A percentile compares a stretch with the other conserved stretches of the same genome.
phyloP scores from a whole-genome alignment of 2,329 filamentous ascomycete genomes.

The Teratosphaeria zuluensis region DNA sequence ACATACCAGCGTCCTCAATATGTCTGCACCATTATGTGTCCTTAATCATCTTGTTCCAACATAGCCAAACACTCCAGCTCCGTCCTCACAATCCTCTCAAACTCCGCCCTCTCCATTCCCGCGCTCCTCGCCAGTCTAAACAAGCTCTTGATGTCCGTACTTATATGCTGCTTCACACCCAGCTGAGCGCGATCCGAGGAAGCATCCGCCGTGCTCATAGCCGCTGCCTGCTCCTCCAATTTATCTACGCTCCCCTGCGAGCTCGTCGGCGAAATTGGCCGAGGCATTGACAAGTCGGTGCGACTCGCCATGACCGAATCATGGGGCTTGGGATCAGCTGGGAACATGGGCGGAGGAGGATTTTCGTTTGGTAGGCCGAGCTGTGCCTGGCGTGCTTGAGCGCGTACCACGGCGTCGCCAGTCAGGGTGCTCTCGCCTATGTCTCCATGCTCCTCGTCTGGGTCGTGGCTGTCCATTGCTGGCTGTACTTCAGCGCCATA shows the following conservation, averaged over 20 bases:
- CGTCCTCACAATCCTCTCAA: constrained; percentile 59
- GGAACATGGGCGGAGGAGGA: neutral
- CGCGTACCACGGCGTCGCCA: constrained; percentile 37
- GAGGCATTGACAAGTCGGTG: constrained; percentile 30
- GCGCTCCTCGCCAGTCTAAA: constrained; percentile 60
- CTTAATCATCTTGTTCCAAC: constrained; percentile 50
- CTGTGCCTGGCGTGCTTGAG: neutral
- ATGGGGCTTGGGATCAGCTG: neutral
- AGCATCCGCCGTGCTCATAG: constrained; percentile 16
- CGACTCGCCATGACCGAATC: neutral
- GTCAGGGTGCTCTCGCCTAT: constrained; percentile 43
- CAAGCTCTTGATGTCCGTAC: constrained; percentile 66
- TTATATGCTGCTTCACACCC: constrained; percentile 69
- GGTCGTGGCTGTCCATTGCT: constrained; percentile 70
- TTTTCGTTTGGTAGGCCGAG: neutral
- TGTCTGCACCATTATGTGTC: neutral
- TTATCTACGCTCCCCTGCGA: constrained; percentile 43
- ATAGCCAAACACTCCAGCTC: constrained; percentile 63
- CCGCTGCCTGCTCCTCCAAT: constrained; percentile 38
- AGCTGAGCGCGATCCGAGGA: constrained; percentile 52
- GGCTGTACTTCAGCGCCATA: constrained; percentile 69
- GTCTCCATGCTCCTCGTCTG: constrained; percentile 54
- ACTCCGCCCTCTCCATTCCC: constrained; percentile 66
- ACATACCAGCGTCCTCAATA: neutral
- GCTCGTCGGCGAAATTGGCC: constrained; percentile 37